Evolutionary conservation across 1,284 basidiomycete genomes (phyloP).

Genomic region (Uromyces viciae-fabae): DNA sequence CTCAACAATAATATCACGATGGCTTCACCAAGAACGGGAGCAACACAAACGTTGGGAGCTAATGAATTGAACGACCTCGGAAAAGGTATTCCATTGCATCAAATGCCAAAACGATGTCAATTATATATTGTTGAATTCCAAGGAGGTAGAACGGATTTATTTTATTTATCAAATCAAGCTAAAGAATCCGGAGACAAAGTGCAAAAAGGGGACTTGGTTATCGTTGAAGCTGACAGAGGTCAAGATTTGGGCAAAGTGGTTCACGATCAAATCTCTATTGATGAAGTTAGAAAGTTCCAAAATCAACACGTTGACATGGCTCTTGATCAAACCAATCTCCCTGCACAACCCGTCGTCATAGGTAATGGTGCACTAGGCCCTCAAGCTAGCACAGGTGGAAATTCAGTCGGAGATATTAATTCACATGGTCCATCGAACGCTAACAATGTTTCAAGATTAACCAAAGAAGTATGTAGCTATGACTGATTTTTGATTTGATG

Average conservation of each 20-base stretch:
- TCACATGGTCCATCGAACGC: neutral
- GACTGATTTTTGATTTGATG: neutral
- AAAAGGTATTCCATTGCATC: slow-evolving; percentile 78
- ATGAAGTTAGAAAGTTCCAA: slow-evolving; percentile 85
- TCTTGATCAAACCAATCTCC: neutral
- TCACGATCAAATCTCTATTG: slow-evolving; percentile 78
- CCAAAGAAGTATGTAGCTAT: slow-evolving; percentile 23
- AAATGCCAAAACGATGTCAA: slow-evolving; percentile 73
- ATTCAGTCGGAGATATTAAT: too few relatives aligned
- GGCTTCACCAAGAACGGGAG: neutral
- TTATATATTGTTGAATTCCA: slow-evolving; percentile 97
- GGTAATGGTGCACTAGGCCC: neutral
- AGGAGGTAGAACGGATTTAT: slow-evolving; percentile 87
- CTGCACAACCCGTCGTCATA: too few relatives aligned
- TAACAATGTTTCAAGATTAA: neutral
- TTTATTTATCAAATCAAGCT: slow-evolving; percentile 70
- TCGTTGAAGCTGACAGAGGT: slow-evolving; percentile 93
- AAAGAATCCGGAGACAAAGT: slow-evolving; percentile 55
- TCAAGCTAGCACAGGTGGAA: neutral
- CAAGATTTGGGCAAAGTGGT: slow-evolving; percentile 81
- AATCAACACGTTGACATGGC: slow-evolving; percentile 61
- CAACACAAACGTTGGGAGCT: slow-evolving; percentile 46
- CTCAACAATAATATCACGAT: slow-evolving; percentile 48
- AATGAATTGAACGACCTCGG: slow-evolving; percentile 65
- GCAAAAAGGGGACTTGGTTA: slow-evolving; percentile 80